Evolutionary conservation across 2,329 filamentous ascomycete species (phyloP).

Genomic region (Pyricularia grisea): DNA sequence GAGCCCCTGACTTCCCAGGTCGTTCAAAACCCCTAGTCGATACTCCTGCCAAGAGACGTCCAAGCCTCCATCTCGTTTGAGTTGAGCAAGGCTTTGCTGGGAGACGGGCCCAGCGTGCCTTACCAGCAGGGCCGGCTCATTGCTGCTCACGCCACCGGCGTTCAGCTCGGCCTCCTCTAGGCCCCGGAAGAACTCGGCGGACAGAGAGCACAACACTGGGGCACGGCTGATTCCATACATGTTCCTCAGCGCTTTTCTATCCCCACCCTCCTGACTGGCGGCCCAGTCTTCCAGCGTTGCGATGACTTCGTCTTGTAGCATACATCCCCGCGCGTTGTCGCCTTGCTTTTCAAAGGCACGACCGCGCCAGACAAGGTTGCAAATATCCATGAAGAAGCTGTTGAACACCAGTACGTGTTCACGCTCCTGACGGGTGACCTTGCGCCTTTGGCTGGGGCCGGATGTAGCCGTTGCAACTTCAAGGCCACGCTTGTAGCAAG

Average conservation of each 20-base stretch:
- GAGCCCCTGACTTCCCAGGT: conserved; percentile 55
- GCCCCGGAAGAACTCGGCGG: conserved; percentile 44
- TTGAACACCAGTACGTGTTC: conserved; percentile 65
- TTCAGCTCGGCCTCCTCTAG: conserved; percentile 44
- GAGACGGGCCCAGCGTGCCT: conserved; percentile 63
- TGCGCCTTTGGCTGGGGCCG: conserved; percentile 17
- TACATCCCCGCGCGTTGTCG: conserved; percentile 49
- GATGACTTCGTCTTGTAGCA: conserved; percentile 25
- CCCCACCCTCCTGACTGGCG: background rate
- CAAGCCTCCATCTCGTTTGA: conserved; percentile 58
- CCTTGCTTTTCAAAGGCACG: conserved; percentile 59
- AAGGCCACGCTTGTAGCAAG: conserved; percentile 65
- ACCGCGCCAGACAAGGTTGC: conserved; percentile 73
- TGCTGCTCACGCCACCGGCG: conserved; percentile 18
- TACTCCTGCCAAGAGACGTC: conserved; percentile 65
- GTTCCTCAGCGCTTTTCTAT: background rate
- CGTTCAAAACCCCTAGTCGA: conserved; percentile 59
- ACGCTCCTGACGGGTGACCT: conserved; percentile 38
- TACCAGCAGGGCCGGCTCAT: conserved; percentile 11
- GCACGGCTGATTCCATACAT: conserved; percentile 27
- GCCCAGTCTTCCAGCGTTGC: background rate
- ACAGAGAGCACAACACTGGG: conserved; percentile 44
- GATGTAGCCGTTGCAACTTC: conserved; percentile 47
- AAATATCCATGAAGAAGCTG: conserved; percentile 77
- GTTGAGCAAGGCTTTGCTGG: conserved; percentile 51